Evolutionary conservation across 352 stramenopile genomes (phyloP), one percentile per base, ranked within the genome.

Genomic region (Phytophthora sojae): DNA sequence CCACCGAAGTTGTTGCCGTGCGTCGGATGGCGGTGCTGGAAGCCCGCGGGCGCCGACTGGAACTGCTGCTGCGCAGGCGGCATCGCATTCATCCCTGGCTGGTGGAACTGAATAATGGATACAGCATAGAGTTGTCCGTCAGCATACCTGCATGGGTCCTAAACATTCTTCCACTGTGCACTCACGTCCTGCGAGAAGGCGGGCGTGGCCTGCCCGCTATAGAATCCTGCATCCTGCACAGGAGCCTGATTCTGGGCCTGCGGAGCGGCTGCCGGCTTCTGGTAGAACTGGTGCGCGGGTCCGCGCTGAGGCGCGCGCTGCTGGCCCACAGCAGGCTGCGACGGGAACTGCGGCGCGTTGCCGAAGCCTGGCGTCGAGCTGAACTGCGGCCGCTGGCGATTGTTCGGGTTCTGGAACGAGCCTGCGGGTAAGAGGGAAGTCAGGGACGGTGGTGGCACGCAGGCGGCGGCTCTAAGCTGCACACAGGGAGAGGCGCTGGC

Each of bases 361-460:
- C 30, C 35, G 55, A 74, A 76, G 19, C 59, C 70, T 17, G 57
- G 49, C 30, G 70, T 45, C 21, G 50, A n/a, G 37, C 73, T 65
- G 62, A 79, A 66, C 64, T 80, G 53, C 19, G 82, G 76, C 1
- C 77, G 76, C 75, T 85, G 80, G 12, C 74, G 82, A 56, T 85
- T 81, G 57, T 83, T 90, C 2, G 79, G 73, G 25, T 90, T 86
- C 53, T 77, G 79, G 66, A 92, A 92, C 4, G 82, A 81, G 4
- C 86, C 85, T 92, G 70, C 5, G 12, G n/a, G 37, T 21, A 21
- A 29, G 9, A 72, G 9, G 14, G 35, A 17, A 4, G 35, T 42
- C 30, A 44, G n/a, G 63, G 7, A 29, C 11, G 21, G 35, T 17
- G 35, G 4, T 42, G 35, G 35, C 35, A 17, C 17, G 35, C 35